phyloP scores from a whole-genome alignment of 1,284 basidiomycete genomes.

The Leucoagaricus sp. region DNA sequence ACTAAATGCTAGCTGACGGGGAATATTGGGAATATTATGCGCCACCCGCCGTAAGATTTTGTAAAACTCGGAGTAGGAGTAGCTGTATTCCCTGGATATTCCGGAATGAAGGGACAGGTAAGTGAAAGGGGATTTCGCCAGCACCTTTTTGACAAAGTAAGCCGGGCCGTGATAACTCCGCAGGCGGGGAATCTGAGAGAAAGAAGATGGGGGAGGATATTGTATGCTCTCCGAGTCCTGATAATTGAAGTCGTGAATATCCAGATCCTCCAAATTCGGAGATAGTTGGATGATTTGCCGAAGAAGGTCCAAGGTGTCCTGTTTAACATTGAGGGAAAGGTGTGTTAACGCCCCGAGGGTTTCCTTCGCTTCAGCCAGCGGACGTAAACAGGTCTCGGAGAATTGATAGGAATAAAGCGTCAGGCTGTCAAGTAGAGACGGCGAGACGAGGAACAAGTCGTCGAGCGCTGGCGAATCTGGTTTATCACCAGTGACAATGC shows the following conservation, averaged over 20 bases:
- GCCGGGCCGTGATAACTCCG: constrained; percentile 9
- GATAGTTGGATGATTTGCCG: constrained; percentile 10
- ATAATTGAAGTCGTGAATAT: constrained; percentile 10
- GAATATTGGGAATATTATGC: constrained; percentile 1
- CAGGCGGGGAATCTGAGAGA: constrained; percentile 7
- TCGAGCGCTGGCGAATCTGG: background rate
- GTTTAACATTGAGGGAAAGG: constrained; percentile 8
- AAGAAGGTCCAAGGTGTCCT: constrained; percentile 6
- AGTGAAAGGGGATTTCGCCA: background rate
- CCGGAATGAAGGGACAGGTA: constrained; percentile 10
- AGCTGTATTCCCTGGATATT: constrained; percentile 6
- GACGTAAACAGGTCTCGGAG: constrained; percentile 11
- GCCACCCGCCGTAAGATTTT: background rate
- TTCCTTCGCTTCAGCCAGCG: background rate
- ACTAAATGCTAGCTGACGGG: constrained; percentile 1
- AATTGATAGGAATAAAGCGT: constrained; percentile 10
- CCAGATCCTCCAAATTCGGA: background rate
- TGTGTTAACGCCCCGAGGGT: background rate
- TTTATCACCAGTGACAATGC: constrained; percentile 5
- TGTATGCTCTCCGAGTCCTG: constrained; percentile 6
- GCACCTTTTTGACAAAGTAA: constrained; percentile 1
- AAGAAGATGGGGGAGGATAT: constrained; percentile 10
- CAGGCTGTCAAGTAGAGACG: constrained; percentile 1
- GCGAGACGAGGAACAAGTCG: background rate
- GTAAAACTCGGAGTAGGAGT: constrained; percentile 2